phyloP scores from a whole-genome alignment of 2,329 filamentous ascomycete species.

The Hypoxylon sp. region DNA sequence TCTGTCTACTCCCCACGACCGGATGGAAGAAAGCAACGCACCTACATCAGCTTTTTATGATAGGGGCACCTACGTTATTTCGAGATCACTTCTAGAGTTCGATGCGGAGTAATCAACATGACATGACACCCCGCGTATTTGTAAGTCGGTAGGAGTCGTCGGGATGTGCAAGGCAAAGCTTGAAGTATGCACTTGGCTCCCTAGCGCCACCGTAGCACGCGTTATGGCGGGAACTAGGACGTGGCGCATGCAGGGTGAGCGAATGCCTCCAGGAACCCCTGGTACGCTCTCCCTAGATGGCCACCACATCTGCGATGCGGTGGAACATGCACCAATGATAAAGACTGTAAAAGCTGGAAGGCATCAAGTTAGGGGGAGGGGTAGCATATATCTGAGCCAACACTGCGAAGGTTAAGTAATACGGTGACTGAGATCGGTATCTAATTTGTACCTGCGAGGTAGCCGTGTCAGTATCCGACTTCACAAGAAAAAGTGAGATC shows the following conservation, averaged over 20 bases:
- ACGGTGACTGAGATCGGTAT: slow-evolving; percentile 16
- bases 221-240: background rate
- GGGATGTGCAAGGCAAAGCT: slow-evolving; percentile 10
- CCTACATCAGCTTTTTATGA: background rate
- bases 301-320: background rate
- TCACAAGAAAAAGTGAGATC: background rate
- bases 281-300: background rate
- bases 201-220: background rate
- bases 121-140: slow-evolving; percentile 22
- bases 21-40: background rate
- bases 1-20: slow-evolving; percentile 5
- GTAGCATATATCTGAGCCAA: background rate
- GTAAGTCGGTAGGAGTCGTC: slow-evolving; percentile 14
- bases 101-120: slow-evolving; percentile 29
- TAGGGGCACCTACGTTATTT: background rate
- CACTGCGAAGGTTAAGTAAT: background rate
- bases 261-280: background rate
- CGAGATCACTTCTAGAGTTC: background rate
- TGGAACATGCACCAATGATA: slow-evolving; percentile 1
- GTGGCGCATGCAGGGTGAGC: slow-evolving; percentile 10
- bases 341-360: background rate
- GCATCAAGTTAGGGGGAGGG: slow-evolving; percentile 12
- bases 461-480: background rate
- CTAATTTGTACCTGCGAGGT: background rate
- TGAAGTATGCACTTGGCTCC: slow-evolving; percentile 5